These are phyloP conservation scores for Xylariales sp. DNA, from an alignment of 2,329 filamentous ascomycete species.

Conservation along the genomic window DNA sequence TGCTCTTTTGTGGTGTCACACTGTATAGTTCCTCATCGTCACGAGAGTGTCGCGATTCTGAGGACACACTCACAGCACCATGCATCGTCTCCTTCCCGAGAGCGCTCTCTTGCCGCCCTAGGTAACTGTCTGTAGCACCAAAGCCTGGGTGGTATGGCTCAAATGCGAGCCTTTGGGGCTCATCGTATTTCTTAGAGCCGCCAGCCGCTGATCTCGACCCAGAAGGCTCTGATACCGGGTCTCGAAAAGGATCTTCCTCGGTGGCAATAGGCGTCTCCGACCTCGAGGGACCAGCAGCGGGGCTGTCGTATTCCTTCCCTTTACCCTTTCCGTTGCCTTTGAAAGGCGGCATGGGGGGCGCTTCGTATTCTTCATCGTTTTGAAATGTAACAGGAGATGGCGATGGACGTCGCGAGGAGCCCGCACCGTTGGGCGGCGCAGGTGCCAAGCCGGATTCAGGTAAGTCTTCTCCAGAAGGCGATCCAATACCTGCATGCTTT, in stretches of 20 bases:
- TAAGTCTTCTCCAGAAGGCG: conserved; percentile 13
- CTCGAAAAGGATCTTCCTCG: conserved; percentile 28
- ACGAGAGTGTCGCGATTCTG: background rate
- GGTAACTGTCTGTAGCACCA: conserved; percentile 27
- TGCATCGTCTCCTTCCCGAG: conserved; percentile 37
- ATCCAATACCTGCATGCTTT: conserved; percentile 44
- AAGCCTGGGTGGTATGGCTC: conserved; percentile 31
- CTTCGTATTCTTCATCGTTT: conserved; percentile 16
- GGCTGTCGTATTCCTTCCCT: conserved; percentile 17
- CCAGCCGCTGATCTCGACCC: conserved; percentile 11
- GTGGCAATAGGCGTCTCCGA: conserved; percentile 21
- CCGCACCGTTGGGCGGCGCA: conserved; percentile 4
- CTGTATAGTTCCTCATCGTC: conserved; percentile 8
- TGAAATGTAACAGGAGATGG: background rate
- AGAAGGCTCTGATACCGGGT: conserved; percentile 20
- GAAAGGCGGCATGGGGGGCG: conserved; percentile 20
- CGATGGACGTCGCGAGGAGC: conserved; percentile 6
- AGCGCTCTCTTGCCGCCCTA: conserved; percentile 35
- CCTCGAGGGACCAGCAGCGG: conserved; percentile 21
- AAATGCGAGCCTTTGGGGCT: conserved; percentile 22
- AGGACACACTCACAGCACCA: conserved; percentile 20
- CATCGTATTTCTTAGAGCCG: conserved; percentile 14
- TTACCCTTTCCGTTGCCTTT: conserved; percentile 26
- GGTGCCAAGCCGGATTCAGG: conserved; percentile 1
- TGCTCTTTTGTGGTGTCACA: conserved; percentile 9